Conservation (phyloP, 129 eudicot genomes). For the Flaveria linearis region DNA sequence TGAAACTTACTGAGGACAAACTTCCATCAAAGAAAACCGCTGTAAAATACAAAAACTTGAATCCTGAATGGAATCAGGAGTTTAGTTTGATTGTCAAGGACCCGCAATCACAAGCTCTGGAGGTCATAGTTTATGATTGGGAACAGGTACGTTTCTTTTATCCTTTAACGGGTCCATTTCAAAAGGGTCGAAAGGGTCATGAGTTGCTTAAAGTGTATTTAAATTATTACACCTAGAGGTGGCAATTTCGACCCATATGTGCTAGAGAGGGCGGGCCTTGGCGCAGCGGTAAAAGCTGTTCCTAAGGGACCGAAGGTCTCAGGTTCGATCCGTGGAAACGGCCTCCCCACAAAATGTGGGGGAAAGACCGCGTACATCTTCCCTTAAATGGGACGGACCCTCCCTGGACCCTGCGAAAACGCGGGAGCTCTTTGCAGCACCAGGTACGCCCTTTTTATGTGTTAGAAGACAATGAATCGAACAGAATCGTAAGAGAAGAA, state of each 20-base stretch:
- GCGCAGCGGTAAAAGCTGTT: too few species aligned
- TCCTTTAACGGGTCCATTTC: neutral
- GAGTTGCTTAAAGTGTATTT: neutral
- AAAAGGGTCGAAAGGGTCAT: neutral
- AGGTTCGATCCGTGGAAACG: too few species aligned
- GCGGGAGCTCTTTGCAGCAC: too few species aligned
- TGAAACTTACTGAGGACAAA: conserved; percentile 74
- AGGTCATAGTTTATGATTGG: conserved; percentile 73
- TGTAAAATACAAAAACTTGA: conserved; percentile 73
- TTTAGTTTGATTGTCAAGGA: conserved; percentile 66
- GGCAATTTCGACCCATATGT: neutral
- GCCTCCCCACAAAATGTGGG: too few species aligned
- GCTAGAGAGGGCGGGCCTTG: too few species aligned
- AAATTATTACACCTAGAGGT: neutral
- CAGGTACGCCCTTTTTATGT: too few species aligned
- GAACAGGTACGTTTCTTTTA: conserved; percentile 58
- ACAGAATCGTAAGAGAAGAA: too few species aligned
- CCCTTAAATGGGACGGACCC: too few species aligned
- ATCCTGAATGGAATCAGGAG: conserved; percentile 96
- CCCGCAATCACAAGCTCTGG: conserved; percentile 71
- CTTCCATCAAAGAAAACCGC: conserved; percentile 87
- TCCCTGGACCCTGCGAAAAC: too few species aligned
- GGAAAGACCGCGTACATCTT: too few species aligned
- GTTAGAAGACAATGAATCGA: too few species aligned
- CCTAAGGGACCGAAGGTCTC: too few species aligned